Percentiles rank a stretch among this genome's conserved stretches.
These are phyloP conservation scores for Cladorrhinum sp. DNA, from an alignment of 2,329 filamentous ascomycete species.

Conservation along the genomic window DNA sequence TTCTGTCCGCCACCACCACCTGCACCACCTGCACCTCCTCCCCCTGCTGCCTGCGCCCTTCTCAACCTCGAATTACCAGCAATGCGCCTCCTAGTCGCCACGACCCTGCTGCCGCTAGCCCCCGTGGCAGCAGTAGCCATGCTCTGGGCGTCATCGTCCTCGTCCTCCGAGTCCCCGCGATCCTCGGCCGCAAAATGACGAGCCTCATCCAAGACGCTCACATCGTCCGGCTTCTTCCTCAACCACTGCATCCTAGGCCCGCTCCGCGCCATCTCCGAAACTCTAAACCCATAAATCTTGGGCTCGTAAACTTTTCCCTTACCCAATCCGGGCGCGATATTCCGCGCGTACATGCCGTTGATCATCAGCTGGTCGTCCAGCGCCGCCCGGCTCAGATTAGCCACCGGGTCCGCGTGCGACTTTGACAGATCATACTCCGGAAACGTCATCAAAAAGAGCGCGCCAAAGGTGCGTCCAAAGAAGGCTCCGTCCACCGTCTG, in stretches of 20 bases:
- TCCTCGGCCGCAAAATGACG: conserved; percentile 47
- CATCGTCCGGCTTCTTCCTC: conserved; percentile 74
- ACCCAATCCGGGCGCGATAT: conserved; percentile 85
- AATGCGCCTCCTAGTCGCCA: conserved; percentile 40
- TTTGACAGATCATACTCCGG: conserved; percentile 88
- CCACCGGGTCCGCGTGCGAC: conserved; percentile 60
- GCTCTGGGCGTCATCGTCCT: conserved; percentile 52
- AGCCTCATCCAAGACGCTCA: conserved; percentile 83
- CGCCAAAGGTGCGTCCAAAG: conserved; percentile 95
- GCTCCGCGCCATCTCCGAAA: conserved; percentile 83
- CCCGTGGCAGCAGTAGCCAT: conserved; percentile 37
- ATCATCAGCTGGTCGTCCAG: conserved; percentile 53
- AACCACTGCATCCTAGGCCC: conserved; percentile 98
- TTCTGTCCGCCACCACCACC: too few relatives aligned
- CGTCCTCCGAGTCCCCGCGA: conserved; percentile 37
- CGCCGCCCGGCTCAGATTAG: conserved; percentile 35
- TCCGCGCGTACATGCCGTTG: conserved; percentile 83
- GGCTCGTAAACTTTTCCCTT: conserved; percentile 84
- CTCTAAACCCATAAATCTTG: conserved; percentile 93
- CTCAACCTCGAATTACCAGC: conserved; percentile 42
- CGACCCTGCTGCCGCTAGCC: not conserved
- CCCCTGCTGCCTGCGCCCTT: conserved; percentile 33
- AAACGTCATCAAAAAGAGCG: conserved; percentile 97
- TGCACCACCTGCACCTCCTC: not conserved
- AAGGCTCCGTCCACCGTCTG: conserved; percentile 97